phyloP scores from a whole-genome alignment of 2,329 filamentous ascomycete species.

The Myriosclerotinia scirpicola region DNA sequence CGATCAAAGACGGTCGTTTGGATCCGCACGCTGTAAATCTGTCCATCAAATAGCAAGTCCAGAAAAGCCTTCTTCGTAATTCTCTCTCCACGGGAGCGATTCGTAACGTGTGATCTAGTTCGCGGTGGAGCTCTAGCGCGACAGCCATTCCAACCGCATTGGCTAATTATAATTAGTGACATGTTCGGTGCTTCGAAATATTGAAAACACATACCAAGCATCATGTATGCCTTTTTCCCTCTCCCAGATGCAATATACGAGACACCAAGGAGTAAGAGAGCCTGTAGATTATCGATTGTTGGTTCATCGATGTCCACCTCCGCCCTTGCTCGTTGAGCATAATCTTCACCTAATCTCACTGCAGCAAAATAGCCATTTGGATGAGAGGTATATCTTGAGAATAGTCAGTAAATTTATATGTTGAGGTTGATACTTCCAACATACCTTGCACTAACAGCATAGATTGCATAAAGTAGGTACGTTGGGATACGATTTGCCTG shows the following conservation, averaged over 20 bases:
- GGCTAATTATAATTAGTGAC: constrained; percentile 51
- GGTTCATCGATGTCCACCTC: constrained; percentile 79
- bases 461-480: constrained; percentile 57
- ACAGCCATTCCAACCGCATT: constrained; percentile 80
- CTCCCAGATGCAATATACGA: constrained; percentile 75
- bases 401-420: constrained; percentile 27
- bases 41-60: constrained; percentile 85
- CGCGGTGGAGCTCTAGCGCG: constrained; percentile 77
- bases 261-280: constrained; percentile 71
- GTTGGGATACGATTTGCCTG: constrained; percentile 55
- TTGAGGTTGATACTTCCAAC: constrained; percentile 9
- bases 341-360: constrained; percentile 68
- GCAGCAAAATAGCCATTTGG: constrained; percentile 66
- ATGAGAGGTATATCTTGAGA: constrained; percentile 66
- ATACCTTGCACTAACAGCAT: constrained; percentile 62
- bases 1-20: constrained; percentile 75
- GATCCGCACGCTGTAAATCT: constrained; percentile 81
- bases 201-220: constrained; percentile 59
- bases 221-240: constrained; percentile 85
- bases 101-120: constrained; percentile 62
- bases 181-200: constrained; percentile 1
- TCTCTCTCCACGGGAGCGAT: constrained; percentile 70
- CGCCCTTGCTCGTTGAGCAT: constrained; percentile 65
- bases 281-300: constrained; percentile 74
- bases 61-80: constrained; percentile 77